Conservation (phyloP, 2,329 filamentous ascomycete species). For the Aspergillus pseudoviridinutans region DNA sequence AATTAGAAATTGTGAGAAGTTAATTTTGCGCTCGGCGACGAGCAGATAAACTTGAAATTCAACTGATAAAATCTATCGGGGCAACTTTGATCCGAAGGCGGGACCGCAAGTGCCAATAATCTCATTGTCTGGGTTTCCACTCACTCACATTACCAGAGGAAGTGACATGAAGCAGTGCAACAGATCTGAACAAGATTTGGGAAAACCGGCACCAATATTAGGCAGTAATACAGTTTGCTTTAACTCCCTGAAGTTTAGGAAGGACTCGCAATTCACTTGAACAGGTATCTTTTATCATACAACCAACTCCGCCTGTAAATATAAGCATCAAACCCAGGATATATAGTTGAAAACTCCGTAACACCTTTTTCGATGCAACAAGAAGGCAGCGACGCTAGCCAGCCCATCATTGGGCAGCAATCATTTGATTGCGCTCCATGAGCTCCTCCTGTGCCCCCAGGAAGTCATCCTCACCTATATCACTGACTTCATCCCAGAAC, state of each 20-base stretch:
- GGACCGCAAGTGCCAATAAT: not conserved
- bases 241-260: not conserved
- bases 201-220: not conserved
- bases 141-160: not conserved
- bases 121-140: not conserved
- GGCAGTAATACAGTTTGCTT: not conserved
- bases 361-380: not conserved
- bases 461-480: constrained; percentile 83
- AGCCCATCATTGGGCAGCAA: constrained; percentile 18
- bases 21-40: not conserved
- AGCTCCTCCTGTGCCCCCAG: constrained; percentile 71
- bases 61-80: constrained; percentile 10
- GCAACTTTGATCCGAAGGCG: constrained; percentile 18
- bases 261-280: not conserved
- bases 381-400: not conserved
- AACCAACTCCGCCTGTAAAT: not conserved
- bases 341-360: not conserved
- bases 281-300: not conserved
- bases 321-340: not conserved
- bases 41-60: constrained; percentile 1
- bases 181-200: not conserved
- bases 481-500: constrained; percentile 83
- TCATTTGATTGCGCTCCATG: constrained; percentile 49
- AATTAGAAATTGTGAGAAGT: not conserved
- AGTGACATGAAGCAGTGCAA: not conserved